Evolutionary conservation across 2,329 filamentous ascomycete genomes (phyloP), one percentile per base, ranked within the genome.

Genomic region (Sporothrix brasiliensis): DNA sequence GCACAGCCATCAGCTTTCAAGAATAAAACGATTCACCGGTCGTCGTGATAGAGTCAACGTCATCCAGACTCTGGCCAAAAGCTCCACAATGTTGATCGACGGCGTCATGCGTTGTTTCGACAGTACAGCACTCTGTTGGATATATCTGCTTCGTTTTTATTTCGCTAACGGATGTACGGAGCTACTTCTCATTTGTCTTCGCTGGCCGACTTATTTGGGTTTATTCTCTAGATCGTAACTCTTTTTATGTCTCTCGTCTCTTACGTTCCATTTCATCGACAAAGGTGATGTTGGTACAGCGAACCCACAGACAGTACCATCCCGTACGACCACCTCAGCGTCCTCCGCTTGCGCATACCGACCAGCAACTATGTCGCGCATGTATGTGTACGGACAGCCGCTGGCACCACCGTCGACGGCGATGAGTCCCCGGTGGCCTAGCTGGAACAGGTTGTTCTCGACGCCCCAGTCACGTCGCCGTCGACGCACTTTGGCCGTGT

Each of bases 401-500:
- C 65, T 16, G 14, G 69, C 69, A 21, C 69, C 69, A 47, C 53
- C 49, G 3, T 30, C 3, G 9, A 70, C 69, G 19, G 69, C 69
- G 11, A 70, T 65, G 27, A 63, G 65, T 5, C 69, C 69, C 3
- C 69, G 69, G n/a, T 70, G 69, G 10, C 69, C 69, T 0, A 70
- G 65, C 65, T 70, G 69, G 34, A 61, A 70, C 65, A 70, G 21
- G 56, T 70, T 70, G 65, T 70, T 70, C 49, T 70, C 69, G 19
- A 68, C 69, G 30, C 69, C 69, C 69, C 69, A 70, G 24, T 68
- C 65, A 7, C 69, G 54, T 6, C 69, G 27, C 7, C 69, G 30
- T 4, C 69, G 65, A 4, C 69, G 63, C 34, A 70, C 69, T 16
- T 68, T 70, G 5, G 24, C 69, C 11, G 69, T 70, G 53, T 70